Conservation (phyloP, 371 early-diverging fungal species). For the Chytridiales sp. region DNA sequence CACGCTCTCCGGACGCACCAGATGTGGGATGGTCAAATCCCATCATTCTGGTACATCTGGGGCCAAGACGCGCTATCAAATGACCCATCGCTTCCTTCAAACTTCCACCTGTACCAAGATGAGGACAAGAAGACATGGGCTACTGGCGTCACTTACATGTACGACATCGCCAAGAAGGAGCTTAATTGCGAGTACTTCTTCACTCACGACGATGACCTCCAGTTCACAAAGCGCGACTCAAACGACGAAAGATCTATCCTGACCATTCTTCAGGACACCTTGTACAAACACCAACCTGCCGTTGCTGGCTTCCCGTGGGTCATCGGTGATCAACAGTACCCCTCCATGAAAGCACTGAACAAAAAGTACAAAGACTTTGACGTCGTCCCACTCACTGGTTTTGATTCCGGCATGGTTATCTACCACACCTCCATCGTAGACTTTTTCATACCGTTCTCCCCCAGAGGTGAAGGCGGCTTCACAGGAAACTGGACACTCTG, state of each 20-base stretch:
- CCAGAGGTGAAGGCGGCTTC: constrained; percentile 37
- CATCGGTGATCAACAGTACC: constrained; percentile 25
- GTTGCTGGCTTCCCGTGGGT: constrained; percentile 36
- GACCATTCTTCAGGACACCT: constrained; percentile 6
- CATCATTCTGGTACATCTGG: constrained; percentile 36
- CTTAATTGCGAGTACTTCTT: constrained; percentile 37
- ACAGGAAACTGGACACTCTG: constrained; percentile 34
- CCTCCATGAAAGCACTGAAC: constrained; percentile 14
- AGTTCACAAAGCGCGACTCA: constrained; percentile 12
- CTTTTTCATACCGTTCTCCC: constrained; percentile 36
- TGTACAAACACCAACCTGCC: constrained; percentile 28
- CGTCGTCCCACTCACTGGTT: constrained; percentile 34
- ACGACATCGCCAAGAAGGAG: constrained; percentile 5
- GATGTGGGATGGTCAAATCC: constrained; percentile 27
- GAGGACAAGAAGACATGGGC: constrained; percentile 29
- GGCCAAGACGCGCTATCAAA: constrained; percentile 5
- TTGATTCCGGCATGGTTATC: constrained; percentile 36
- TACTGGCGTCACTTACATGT: constrained; percentile 21
- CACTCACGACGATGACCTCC: constrained; percentile 36
- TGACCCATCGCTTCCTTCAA: not conserved
- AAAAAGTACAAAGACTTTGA: constrained; percentile 13
- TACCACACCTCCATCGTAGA: constrained; percentile 36
- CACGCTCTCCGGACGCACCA: constrained; percentile 30
- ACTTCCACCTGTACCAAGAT: constrained; percentile 15
- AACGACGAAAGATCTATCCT: constrained; percentile 1